These are phyloP conservation scores for Middelhovenomyces tepae DNA, from an alignment of 805 yeast species.

Conservation along the genomic window DNA sequence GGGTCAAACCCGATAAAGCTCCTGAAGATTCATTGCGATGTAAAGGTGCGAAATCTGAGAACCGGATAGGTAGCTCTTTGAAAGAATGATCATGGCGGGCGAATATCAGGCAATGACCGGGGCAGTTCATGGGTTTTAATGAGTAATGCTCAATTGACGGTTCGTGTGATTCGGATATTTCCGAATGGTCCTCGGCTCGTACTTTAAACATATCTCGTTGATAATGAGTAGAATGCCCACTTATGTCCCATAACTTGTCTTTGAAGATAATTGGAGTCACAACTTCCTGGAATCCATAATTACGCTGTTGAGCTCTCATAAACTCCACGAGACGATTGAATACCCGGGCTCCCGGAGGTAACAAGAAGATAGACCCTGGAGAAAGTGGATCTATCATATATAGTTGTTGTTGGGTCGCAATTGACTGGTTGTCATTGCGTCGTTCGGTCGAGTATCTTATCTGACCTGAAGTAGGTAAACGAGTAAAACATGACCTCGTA, in stretches of 20 bases:
- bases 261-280: slow-evolving; percentile 85
- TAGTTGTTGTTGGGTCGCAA: slow-evolving; percentile 62
- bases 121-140: slow-evolving; percentile 39
- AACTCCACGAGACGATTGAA: slow-evolving; percentile 71
- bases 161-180: slow-evolving; percentile 29
- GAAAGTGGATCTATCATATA: slow-evolving; percentile 73
- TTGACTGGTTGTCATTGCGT: slow-evolving; percentile 23
- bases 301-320: slow-evolving; percentile 76
- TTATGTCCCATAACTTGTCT: slow-evolving; percentile 73
- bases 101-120: slow-evolving; percentile 77
- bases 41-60: slow-evolving; percentile 81
- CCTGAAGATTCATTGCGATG: slow-evolving; percentile 96
- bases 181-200: slow-evolving; percentile 38
- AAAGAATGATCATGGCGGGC: slow-evolving; percentile 68
- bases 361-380: slow-evolving; percentile 87
- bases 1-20: slow-evolving; percentile 81
- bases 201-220: slow-evolving; percentile 91
- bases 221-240: slow-evolving; percentile 96
- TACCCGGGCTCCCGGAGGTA: slow-evolving; percentile 86
- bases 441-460: no score
- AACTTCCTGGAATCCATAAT: slow-evolving; percentile 84
- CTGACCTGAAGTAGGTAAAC: no score
- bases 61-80: slow-evolving; percentile 77
- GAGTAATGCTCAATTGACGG: slow-evolving; percentile 52
- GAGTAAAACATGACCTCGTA: no score